phyloP scores from a whole-genome alignment of 2,329 filamentous ascomycete genomes.

The Nannizziopsis arthrosporioides region DNA sequence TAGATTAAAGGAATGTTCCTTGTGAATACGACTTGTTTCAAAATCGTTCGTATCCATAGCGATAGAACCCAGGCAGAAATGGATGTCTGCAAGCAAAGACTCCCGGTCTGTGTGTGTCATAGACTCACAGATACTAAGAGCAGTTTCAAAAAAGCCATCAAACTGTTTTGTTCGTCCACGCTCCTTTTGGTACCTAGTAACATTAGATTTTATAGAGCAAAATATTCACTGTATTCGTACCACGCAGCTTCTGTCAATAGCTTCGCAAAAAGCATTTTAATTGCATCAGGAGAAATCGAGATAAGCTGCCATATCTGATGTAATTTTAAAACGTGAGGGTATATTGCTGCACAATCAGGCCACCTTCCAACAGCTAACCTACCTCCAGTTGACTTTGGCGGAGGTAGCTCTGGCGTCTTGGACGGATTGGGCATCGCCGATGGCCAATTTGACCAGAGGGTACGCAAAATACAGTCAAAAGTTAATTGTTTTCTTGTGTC shows the following conservation, averaged over 20 bases:
- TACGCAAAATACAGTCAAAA: slow-evolving; percentile 12
- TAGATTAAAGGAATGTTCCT: slow-evolving; percentile 16
- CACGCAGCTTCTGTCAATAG: slow-evolving; percentile 20
- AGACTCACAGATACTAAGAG: slow-evolving; percentile 17
- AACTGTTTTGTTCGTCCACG: slow-evolving; percentile 18
- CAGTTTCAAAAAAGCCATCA: slow-evolving; percentile 19
- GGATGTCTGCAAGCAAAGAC: slow-evolving; percentile 17
- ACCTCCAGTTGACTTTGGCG: slow-evolving; percentile 13
- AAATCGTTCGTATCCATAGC: slow-evolving; percentile 18
- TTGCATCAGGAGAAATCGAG: slow-evolving; percentile 9
- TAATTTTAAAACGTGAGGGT: slow-evolving; percentile 19
- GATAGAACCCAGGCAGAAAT: slow-evolving; percentile 18
- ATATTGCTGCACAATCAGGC: slow-evolving; percentile 19
- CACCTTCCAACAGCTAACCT: slow-evolving; percentile 18
- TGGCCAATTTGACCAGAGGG: slow-evolving; percentile 18
- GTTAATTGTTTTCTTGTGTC: slow-evolving; percentile 12
- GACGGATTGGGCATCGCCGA: slow-evolving; percentile 17
- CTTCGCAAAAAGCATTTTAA: slow-evolving; percentile 18
- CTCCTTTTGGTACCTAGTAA: slow-evolving; percentile 19
- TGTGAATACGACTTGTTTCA: slow-evolving; percentile 16
- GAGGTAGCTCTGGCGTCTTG: slow-evolving; percentile 14
- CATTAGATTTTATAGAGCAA: slow-evolving; percentile 14
- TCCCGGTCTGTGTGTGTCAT: slow-evolving; percentile 17
- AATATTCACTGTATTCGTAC: slow-evolving; percentile 13
- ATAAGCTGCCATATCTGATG: slow-evolving; percentile 17